Conservation (phyloP, 106 monocot genomes). For the Dendrobium nobile region DNA sequence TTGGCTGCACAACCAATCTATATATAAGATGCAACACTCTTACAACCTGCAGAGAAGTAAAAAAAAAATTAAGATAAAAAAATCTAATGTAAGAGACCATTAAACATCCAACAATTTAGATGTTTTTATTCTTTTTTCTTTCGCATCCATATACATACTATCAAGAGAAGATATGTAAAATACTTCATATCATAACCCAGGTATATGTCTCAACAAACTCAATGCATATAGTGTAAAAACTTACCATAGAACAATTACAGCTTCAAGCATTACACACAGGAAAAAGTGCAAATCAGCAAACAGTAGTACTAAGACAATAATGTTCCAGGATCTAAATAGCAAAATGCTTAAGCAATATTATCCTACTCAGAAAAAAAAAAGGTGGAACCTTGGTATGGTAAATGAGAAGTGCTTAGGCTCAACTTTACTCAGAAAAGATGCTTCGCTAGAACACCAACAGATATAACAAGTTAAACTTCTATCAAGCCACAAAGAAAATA, state of each 20-base stretch:
- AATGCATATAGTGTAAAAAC: neutral
- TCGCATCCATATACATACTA: neutral
- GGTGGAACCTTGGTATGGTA: neutral
- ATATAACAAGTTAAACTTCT: too few species aligned
- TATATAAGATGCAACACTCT: constrained; percentile 92
- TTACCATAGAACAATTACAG: neutral
- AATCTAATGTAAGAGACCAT: neutral
- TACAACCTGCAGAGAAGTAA: constrained; percentile 55
- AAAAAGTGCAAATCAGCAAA: neutral
- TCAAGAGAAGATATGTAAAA: neutral
- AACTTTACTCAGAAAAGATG: too few species aligned
- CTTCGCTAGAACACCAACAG: too few species aligned
- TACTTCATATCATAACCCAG: neutral
- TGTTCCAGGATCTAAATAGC: neutral
- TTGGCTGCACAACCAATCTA: constrained; percentile 87
- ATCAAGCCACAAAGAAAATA: too few species aligned
- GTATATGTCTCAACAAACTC: neutral
- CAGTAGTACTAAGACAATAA: neutral
- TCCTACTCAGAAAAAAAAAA: neutral
- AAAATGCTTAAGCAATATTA: neutral
- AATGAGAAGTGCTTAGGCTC: neutral
- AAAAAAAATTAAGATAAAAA: constrained; percentile 1
- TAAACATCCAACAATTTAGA: neutral
- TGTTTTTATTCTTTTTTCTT: neutral
- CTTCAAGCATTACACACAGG: neutral